Evolutionary conservation across 2,329 filamentous ascomycete species (phyloP).

Genomic region (Xylariaceae sp.): DNA sequence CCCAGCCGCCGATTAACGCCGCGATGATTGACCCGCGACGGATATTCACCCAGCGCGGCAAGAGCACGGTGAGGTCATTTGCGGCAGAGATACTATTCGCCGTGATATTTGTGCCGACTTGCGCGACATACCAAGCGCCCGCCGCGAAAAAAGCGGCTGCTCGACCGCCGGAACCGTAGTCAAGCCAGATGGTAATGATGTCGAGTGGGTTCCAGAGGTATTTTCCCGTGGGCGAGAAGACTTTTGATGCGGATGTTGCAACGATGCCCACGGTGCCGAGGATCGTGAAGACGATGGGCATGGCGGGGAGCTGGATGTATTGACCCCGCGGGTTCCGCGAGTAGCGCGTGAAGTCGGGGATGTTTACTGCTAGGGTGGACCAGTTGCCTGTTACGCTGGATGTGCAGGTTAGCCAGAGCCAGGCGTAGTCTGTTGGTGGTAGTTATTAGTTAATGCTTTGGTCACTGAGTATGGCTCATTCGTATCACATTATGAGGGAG

Average conservation of each 20-base stretch:
- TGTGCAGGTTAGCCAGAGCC: constrained; percentile 47
- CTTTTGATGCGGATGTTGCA: constrained; percentile 50
- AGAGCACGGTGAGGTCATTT: constrained; percentile 54
- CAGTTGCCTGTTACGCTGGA: constrained; percentile 40
- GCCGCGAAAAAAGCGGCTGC: constrained; percentile 45
- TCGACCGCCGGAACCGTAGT: constrained; percentile 39
- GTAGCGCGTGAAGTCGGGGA: constrained; percentile 52
- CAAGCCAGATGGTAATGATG: constrained; percentile 43
- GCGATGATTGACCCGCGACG: constrained; percentile 52
- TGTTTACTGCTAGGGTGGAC: constrained; percentile 45
- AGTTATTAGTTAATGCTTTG: constrained; percentile 1
- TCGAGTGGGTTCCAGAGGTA: constrained; percentile 49
- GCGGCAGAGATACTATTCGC: constrained; percentile 52
- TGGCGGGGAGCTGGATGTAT: constrained; percentile 39
- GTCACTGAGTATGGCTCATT: no score
- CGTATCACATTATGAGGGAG: no score
- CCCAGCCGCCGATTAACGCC: constrained; percentile 52
- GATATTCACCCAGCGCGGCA: constrained; percentile 53
- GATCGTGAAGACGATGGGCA: constrained; percentile 46
- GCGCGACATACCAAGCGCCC: constrained; percentile 50
- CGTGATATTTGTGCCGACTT: constrained; percentile 53
- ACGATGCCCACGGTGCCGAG: constrained; percentile 54
- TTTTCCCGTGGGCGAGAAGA: constrained; percentile 49
- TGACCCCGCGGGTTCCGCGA: constrained; percentile 34
- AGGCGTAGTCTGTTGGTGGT: constrained; percentile 40